A percentile compares a stretch with the other conserved stretches of the same genome.
phyloP scores from a whole-genome alignment of 768 basidiomycete genomes.

The Hysterangium stoloniferum region DNA sequence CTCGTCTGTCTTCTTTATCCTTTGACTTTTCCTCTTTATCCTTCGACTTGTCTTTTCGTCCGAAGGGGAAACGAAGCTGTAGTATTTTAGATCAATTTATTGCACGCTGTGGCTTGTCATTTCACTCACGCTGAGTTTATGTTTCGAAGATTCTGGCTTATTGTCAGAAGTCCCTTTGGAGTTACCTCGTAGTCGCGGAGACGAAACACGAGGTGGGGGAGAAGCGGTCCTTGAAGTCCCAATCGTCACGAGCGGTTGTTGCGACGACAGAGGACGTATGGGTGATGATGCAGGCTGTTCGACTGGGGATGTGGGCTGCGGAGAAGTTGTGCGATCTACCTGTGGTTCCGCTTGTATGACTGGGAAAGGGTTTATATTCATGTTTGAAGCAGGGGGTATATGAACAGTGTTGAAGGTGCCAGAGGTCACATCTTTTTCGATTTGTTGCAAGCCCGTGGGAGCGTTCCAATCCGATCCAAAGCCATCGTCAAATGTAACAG shows the following conservation, averaged over 20 bases:
- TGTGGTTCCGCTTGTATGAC: no score
- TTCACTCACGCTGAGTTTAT: constrained; percentile 66
- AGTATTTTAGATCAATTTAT: constrained; percentile 5
- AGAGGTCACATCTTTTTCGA: no score
- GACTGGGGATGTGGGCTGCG: neutral
- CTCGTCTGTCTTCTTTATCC: constrained; percentile 11
- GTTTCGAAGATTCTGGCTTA: constrained; percentile 44
- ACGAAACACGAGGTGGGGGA: constrained; percentile 41
- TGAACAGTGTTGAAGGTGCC: no score
- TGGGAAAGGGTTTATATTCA: no score
- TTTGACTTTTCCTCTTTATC: constrained; percentile 29
- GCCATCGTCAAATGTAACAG: constrained; percentile 46
- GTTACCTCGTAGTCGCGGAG: constrained; percentile 53
- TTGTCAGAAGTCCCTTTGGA: constrained; percentile 55
- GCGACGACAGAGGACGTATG: constrained; percentile 33
- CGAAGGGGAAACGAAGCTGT: constrained; percentile 74
- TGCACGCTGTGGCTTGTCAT: neutral
- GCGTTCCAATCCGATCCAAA: constrained; percentile 37
- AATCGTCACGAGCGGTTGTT: constrained; percentile 20
- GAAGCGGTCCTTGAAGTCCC: constrained; percentile 23
- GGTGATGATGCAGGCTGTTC: constrained; percentile 32
- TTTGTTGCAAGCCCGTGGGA: no score
- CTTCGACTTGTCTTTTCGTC: constrained; percentile 64
- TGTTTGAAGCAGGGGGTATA: no score
- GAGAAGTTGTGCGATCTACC: no score